These are phyloP conservation scores for Cystobasidium tubakii DNA, from an alignment of 768 basidiomycete genomes.

Conservation along the genomic window DNA sequence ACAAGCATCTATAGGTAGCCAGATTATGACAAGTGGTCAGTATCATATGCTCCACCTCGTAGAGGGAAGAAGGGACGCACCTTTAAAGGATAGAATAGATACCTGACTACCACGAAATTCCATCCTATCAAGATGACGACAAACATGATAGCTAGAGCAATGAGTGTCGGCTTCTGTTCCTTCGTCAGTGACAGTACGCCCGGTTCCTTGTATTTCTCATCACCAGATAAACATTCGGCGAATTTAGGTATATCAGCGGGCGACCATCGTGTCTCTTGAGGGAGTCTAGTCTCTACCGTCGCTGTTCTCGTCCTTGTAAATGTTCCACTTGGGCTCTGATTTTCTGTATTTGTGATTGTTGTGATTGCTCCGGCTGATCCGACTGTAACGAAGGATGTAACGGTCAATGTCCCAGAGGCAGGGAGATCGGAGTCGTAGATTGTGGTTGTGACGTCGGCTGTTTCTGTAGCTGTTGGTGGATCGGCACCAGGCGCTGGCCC, in stretches of 20 bases:
- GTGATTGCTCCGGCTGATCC: not conserved
- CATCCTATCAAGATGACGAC: constrained; percentile 15
- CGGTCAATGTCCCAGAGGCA: constrained; percentile 10
- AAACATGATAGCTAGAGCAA: not conserved
- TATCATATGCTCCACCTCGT: too few species aligned
- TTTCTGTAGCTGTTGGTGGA: not conserved
- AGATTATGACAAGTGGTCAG: too few species aligned
- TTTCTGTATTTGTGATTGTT: not conserved
- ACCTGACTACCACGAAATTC: not conserved
- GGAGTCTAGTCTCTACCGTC: not conserved
- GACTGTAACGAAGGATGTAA: constrained; percentile 3
- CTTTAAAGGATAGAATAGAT: constrained; percentile 33
- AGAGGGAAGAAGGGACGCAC: constrained; percentile 5
- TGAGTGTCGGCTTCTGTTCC: constrained; percentile 17
- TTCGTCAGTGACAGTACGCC: constrained; percentile 14
- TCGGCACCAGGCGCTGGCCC: not conserved
- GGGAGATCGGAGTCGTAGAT: not conserved
- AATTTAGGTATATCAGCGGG: constrained; percentile 11
- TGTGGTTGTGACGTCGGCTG: constrained; percentile 10
- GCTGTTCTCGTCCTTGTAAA: constrained; percentile 8
- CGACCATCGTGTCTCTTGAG: not conserved
- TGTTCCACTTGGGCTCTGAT: not conserved
- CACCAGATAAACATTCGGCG: constrained; percentile 13
- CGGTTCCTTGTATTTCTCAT: constrained; percentile 14
- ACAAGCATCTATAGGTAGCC: constrained; percentile 32